phyloP scores from a whole-genome alignment of 225 moss, liverwort and hornwort species.

The Marchantia paleacea region DNA sequence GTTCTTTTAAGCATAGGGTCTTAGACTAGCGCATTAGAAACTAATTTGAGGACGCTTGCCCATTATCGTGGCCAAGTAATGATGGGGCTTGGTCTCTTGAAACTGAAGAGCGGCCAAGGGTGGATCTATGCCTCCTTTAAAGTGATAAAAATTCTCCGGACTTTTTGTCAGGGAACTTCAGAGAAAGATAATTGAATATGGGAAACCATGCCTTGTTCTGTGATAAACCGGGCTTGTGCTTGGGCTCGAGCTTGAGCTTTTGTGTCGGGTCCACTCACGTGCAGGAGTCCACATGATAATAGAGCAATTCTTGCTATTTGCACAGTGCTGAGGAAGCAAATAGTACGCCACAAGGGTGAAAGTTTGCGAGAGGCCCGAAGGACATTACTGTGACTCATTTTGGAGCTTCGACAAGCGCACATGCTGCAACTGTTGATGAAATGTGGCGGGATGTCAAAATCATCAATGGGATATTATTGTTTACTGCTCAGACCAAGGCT shows the following conservation, averaged over 20 bases:
- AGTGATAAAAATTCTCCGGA: too few species aligned
- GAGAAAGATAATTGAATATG: too few species aligned
- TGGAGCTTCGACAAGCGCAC: not conserved
- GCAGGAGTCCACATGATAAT: not conserved
- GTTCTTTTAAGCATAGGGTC: too few species aligned
- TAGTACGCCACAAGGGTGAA: not conserved
- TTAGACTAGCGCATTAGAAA: too few species aligned
- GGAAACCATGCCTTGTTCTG: too few species aligned
- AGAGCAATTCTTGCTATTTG: not conserved
- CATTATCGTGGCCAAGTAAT: too few species aligned
- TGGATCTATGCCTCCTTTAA: too few species aligned
- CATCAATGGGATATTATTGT: not conserved
- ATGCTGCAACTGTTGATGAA: not conserved
- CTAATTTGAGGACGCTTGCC: too few species aligned
- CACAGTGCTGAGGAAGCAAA: not conserved
- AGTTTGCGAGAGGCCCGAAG: not conserved
- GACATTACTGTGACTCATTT: not conserved
- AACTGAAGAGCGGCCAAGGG: too few species aligned
- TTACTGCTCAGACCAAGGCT: not conserved
- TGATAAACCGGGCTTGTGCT: too few species aligned
- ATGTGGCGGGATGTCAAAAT: not conserved
- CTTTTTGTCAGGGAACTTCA: too few species aligned
- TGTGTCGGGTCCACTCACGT: slow-evolving; percentile 4
- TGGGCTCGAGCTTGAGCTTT: not conserved
- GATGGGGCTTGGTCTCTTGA: too few species aligned